These are phyloP conservation scores for Lentinula novae-zelandiae DNA, from an alignment of 1,284 basidiomycete species.

Conservation along the genomic window DNA sequence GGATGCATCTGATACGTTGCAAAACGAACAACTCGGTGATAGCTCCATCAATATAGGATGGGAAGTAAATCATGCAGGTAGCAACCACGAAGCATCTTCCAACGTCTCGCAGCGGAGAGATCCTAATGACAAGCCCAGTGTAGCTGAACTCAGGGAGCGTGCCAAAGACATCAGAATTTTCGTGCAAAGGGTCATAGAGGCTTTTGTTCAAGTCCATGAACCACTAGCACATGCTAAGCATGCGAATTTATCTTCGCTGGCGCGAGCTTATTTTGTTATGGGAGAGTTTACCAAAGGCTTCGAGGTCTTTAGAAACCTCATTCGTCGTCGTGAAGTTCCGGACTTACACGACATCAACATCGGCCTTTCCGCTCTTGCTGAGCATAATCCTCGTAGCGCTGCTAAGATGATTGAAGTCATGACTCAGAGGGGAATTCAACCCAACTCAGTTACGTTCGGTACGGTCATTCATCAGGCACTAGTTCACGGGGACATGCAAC, in stretches of 20 bases:
- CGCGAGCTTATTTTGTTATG: conserved; percentile 57
- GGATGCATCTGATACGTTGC: conserved; percentile 1
- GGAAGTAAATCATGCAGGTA: background rate
- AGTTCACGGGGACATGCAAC: conserved; percentile 35
- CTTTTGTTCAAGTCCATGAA: conserved; percentile 38
- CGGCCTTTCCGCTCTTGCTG: conserved; percentile 49
- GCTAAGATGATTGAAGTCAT: conserved; percentile 46
- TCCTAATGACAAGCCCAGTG: background rate
- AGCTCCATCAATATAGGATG: background rate
- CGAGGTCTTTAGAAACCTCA: conserved; percentile 40
- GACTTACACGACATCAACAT: conserved; percentile 65
- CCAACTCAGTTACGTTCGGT: conserved; percentile 52
- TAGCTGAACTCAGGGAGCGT: conserved; percentile 17
- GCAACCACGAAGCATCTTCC: background rate
- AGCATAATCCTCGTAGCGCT: conserved; percentile 43
- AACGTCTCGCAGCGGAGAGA: background rate
- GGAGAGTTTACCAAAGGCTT: conserved; percentile 48
- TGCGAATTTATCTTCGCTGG: conserved; percentile 52
- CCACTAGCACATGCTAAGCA: conserved; percentile 49
- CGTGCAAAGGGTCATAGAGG: conserved; percentile 39
- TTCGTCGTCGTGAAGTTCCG: conserved; percentile 47
- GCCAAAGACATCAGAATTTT: conserved; percentile 36
- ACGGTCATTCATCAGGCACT: conserved; percentile 58
- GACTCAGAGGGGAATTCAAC: conserved; percentile 39
- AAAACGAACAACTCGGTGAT: conserved; percentile 4